Conservation (phyloP, 129 eudicot genomes). For the Kitagawia praeruptora region DNA sequence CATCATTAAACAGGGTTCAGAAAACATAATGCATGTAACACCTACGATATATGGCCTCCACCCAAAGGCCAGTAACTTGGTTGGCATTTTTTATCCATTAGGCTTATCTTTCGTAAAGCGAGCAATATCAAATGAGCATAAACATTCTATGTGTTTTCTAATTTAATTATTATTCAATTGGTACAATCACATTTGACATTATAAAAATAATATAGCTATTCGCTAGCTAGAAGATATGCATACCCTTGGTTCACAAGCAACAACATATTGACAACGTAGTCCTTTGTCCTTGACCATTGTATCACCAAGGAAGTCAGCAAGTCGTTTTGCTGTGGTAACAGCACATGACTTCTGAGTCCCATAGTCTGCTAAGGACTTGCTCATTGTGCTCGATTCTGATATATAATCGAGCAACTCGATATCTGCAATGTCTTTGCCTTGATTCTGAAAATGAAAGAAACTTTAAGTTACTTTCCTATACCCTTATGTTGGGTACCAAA, state of each 20-base stretch:
- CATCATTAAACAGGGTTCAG: not conserved
- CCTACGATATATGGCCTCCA: not conserved
- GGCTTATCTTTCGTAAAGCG: not conserved
- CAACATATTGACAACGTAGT: slow-evolving; percentile 82
- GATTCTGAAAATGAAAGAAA: slow-evolving; percentile 51
- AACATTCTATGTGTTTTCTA: not conserved
- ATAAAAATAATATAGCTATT: not conserved
- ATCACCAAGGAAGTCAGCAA: slow-evolving; percentile 96
- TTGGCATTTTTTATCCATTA: not conserved
- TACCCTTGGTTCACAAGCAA: slow-evolving; percentile 99
- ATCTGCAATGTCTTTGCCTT: slow-evolving; percentile 95
- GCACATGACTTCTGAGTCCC: slow-evolving; percentile 98
- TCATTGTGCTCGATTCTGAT: slow-evolving; percentile 99
- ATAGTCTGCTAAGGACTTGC: slow-evolving; percentile 95
- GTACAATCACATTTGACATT: not conserved
- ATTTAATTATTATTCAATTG: not conserved
- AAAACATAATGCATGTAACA: not conserved
- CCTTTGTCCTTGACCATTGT: slow-evolving; percentile 99
- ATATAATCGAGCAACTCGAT: slow-evolving; percentile 90
- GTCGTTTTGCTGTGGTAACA: slow-evolving; percentile 91
- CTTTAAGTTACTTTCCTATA: slow-evolving; percentile 3
- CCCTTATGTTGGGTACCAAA: slow-evolving; percentile 1
- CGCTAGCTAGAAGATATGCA: slow-evolving; percentile 9
- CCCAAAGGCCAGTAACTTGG: not conserved
- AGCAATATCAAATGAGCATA: not conserved